A percentile compares a stretch with the other conserved stretches of the same genome.
Evolutionary conservation across 805 yeast species (phyloP).

Genomic region (Saturnispora quitensis): DNA sequence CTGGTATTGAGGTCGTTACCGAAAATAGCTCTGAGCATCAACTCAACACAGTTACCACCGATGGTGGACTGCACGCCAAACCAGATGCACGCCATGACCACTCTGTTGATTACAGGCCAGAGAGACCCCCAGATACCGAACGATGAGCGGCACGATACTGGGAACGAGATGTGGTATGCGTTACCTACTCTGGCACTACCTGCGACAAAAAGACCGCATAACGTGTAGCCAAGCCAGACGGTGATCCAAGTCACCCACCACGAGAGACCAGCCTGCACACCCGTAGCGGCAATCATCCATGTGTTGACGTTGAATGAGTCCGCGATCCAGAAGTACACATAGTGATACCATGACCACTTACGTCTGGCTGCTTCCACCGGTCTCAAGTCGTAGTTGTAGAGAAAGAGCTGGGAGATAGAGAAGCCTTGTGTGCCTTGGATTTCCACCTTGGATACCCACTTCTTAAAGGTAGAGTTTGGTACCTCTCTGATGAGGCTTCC

Average conservation of each 20-base stretch:
- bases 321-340: conserved; percentile 75
- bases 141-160: conserved; percentile 70
- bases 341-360: conserved; percentile 82
- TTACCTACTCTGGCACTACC: conserved; percentile 74
- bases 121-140: conserved; percentile 82
- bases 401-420: conserved; percentile 51
- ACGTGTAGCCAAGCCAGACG: conserved; percentile 75
- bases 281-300: conserved; percentile 87
- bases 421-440: conserved; percentile 28
- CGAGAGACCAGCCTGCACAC: conserved; percentile 63
- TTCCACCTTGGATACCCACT: conserved; percentile 14
- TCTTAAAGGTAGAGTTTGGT: background rate
- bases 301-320: conserved; percentile 87
- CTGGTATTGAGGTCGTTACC: conserved; percentile 53
- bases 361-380: conserved; percentile 71
- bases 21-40: conserved; percentile 71
- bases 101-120: conserved; percentile 86
- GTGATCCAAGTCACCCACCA: conserved; percentile 93
- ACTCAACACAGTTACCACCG: conserved; percentile 73
- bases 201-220: conserved; percentile 62
- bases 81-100: conserved; percentile 74
- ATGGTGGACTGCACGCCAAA: conserved; percentile 79
- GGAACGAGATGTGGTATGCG: conserved; percentile 74
- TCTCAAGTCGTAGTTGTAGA: conserved; percentile 64
- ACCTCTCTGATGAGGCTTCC: background rate